Conservation (phyloP, 495 filamentous ascomycete genomes). For the Hypoxylon cercidicola region DNA sequence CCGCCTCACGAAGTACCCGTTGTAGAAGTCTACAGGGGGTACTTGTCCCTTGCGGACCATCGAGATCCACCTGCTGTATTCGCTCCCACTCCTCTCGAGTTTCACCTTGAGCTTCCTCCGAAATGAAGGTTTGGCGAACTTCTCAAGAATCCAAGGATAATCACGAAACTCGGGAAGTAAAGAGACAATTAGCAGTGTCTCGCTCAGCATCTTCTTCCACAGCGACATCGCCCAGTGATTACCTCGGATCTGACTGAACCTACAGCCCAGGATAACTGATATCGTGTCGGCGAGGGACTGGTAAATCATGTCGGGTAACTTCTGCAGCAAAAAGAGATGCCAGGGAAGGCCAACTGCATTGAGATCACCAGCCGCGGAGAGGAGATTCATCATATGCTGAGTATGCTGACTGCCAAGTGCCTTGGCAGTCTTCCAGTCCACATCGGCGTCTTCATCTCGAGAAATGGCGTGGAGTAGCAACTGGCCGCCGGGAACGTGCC, state of each 20-base stretch:
- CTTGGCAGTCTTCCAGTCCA: slow-evolving; percentile 26
- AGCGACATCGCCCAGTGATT: slow-evolving; percentile 69
- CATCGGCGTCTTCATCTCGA: slow-evolving; percentile 14
- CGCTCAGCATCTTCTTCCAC: slow-evolving; percentile 72
- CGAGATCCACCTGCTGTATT: slow-evolving; percentile 60
- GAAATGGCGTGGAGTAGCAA: slow-evolving; percentile 29
- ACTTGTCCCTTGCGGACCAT: slow-evolving; percentile 50
- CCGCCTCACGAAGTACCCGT: slow-evolving; percentile 80
- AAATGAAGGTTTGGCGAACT: slow-evolving; percentile 66
- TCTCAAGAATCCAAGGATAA: slow-evolving; percentile 65
- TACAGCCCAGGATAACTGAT: slow-evolving; percentile 75
- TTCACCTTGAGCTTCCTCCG: slow-evolving; percentile 48
- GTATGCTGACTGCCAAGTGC: slow-evolving; percentile 38
- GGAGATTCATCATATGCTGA: slow-evolving; percentile 43
- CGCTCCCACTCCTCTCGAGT: slow-evolving; percentile 58
- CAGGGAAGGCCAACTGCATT: slow-evolving; percentile 40
- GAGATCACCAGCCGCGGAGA: slow-evolving; percentile 45
- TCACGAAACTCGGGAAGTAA: slow-evolving; percentile 68
- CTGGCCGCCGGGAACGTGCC: slow-evolving; percentile 17
- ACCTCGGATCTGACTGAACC: slow-evolving; percentile 73
- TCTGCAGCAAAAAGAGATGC: slow-evolving; percentile 45
- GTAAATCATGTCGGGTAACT: slow-evolving; percentile 81
- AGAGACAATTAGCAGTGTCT: slow-evolving; percentile 53
- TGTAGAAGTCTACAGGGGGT: slow-evolving; percentile 82
- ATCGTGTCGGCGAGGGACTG: slow-evolving; percentile 80